Percentiles rank a stretch among this genome's conserved stretches.
These are phyloP conservation scores for Entomortierella lignicola DNA, from an alignment of 192 early-diverging fungal species.

Conservation along the genomic window DNA sequence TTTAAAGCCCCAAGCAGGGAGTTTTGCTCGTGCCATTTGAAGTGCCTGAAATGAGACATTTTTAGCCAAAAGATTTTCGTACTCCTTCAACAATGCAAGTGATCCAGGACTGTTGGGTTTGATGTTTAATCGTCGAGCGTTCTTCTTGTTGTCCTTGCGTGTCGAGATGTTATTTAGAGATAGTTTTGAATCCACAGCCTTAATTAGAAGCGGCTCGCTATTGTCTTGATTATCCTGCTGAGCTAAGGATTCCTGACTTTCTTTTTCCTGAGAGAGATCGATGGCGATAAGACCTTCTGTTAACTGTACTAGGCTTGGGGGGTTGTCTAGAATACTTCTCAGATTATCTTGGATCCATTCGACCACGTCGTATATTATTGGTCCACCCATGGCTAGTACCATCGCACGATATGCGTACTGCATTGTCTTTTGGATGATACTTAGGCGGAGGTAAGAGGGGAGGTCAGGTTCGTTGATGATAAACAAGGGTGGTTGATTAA, in stretches of 20 bases:
- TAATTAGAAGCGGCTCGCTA: slow-evolving; percentile 7
- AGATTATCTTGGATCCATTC: slow-evolving; percentile 65
- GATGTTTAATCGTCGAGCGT: slow-evolving; percentile 17
- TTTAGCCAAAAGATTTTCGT: slow-evolving; percentile 18
- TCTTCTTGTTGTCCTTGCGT: slow-evolving; percentile 15
- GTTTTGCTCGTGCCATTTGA: slow-evolving; percentile 58
- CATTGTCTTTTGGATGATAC: slow-evolving; percentile 63
- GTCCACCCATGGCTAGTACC: slow-evolving; percentile 58
- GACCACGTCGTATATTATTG: slow-evolving; percentile 70
- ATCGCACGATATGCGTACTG: slow-evolving; percentile 54
- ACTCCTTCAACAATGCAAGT: slow-evolving; percentile 35
- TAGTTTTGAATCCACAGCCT: slow-evolving; percentile 5
- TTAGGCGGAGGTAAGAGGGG: slow-evolving; percentile 77
- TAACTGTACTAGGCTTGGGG: slow-evolving; percentile 58
- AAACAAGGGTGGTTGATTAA: slow-evolving; percentile 71
- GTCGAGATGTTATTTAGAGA: background rate
- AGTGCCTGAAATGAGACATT: slow-evolving; percentile 43
- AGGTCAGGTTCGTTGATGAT: slow-evolving; percentile 68
- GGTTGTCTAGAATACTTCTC: slow-evolving; percentile 59
- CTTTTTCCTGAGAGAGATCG: slow-evolving; percentile 23
- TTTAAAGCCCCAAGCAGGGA: slow-evolving; percentile 74
- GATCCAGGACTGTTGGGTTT: slow-evolving; percentile 51
- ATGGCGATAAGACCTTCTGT: slow-evolving; percentile 51
- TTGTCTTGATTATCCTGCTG: background rate
- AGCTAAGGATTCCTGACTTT: slow-evolving; percentile 39